phyloP scores from a whole-genome alignment of 257 asterid species.

The Apocynum venetum region DNA sequence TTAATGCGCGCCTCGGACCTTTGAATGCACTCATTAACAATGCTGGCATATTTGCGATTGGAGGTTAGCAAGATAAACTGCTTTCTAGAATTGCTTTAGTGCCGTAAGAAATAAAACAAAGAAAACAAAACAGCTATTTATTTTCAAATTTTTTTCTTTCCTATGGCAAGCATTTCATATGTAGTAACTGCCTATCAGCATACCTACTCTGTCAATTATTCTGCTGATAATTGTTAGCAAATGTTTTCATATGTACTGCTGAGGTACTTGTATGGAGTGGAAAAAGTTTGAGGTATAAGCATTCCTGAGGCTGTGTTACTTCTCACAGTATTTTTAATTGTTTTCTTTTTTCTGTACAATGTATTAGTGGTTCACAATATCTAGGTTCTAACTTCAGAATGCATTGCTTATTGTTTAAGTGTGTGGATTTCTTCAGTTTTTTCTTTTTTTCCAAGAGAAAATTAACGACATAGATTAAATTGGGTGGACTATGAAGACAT shows the following conservation, averaged over 20 bases:
- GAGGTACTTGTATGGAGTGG: neutral
- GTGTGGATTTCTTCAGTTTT: neutral
- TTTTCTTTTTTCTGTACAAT: neutral
- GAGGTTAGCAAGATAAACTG: conserved; percentile 40
- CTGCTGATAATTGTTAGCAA: neutral
- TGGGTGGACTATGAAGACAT: neutral
- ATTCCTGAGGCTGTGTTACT: no score
- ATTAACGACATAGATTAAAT: neutral
- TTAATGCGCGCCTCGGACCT: conserved; percentile 73
- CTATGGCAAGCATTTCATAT: neutral
- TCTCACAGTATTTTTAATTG: neutral
- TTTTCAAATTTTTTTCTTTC: neutral
- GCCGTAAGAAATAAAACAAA: neutral
- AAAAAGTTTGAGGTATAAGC: neutral
- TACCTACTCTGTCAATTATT: neutral
- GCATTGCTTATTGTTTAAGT: neutral
- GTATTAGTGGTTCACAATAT: neutral
- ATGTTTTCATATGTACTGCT: neutral
- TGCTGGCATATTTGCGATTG: conserved; percentile 92
- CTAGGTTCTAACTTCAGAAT: neutral
- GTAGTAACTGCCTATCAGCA: neutral
- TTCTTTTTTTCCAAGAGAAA: neutral
- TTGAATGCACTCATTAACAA: conserved; percentile 82
- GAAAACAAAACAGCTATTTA: neutral
- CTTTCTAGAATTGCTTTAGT: neutral